Evolutionary conservation across 2,329 filamentous ascomycete genomes (phyloP).

Genomic region (Penicillium sp.): DNA sequence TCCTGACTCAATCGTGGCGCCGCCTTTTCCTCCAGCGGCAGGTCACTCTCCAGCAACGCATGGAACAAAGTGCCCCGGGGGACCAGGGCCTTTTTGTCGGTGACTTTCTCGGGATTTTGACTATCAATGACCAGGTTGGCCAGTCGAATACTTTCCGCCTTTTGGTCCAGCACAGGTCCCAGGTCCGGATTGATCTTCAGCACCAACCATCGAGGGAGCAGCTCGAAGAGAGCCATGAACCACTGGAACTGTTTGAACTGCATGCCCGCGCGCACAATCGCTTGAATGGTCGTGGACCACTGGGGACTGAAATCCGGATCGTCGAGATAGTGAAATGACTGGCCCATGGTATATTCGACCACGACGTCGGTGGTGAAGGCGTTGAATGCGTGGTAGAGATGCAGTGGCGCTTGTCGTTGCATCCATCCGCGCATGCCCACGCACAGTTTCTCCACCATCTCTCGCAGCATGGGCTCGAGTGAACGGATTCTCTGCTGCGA

Average conservation of each 20-base stretch:
- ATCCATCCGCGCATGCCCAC: slow-evolving; percentile 17
- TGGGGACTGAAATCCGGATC: slow-evolving; percentile 25
- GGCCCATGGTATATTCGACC: slow-evolving; percentile 38
- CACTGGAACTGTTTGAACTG: slow-evolving; percentile 21
- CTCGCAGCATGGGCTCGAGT: slow-evolving; percentile 19
- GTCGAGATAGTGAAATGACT: slow-evolving; percentile 28
- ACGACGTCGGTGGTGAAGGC: slow-evolving; percentile 44
- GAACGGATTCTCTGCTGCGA: slow-evolving; percentile 24
- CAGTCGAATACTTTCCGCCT: slow-evolving; percentile 7
- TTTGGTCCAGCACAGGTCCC: slow-evolving; percentile 10
- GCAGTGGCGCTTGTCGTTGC: slow-evolving; percentile 13
- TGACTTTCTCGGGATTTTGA: not conserved
- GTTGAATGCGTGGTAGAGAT: slow-evolving; percentile 30
- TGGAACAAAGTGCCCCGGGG: slow-evolving; percentile 17
- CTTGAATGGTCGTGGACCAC: slow-evolving; percentile 26
- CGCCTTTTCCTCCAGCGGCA: slow-evolving; percentile 33
- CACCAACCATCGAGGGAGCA: slow-evolving; percentile 15
- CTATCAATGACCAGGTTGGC: slow-evolving; percentile 10
- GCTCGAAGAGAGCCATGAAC: slow-evolving; percentile 15
- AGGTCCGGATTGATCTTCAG: slow-evolving; percentile 18
- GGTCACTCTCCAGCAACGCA: slow-evolving; percentile 27
- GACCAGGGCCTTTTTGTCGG: not conserved
- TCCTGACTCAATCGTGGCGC: slow-evolving; percentile 21
- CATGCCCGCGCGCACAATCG: slow-evolving; percentile 16
- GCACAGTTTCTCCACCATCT: slow-evolving; percentile 22